Conservation (phyloP, 2,329 filamentous ascomycete species). For the Microsporum audouinii region DNA sequence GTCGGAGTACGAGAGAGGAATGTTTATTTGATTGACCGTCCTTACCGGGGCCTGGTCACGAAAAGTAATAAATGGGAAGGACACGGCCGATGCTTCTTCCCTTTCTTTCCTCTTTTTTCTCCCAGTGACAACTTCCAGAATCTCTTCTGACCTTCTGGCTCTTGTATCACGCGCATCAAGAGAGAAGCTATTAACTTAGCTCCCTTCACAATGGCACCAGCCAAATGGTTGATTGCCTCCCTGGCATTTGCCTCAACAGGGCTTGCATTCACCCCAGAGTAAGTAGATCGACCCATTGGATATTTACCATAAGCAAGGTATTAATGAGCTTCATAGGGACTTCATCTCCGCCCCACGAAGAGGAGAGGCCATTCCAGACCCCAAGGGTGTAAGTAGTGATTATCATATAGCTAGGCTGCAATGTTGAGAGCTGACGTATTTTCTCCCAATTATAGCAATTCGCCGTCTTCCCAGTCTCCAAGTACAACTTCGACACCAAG, state of each 20-base stretch:
- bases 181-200: slow-evolving; percentile 6
- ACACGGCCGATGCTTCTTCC: background rate
- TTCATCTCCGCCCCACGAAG: slow-evolving; percentile 30
- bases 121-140: slow-evolving; percentile 4
- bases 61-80: background rate
- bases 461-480: slow-evolving; percentile 48
- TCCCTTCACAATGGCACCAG: slow-evolving; percentile 12
- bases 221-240: slow-evolving; percentile 16
- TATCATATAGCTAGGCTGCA: background rate
- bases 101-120: background rate
- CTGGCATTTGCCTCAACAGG: slow-evolving; percentile 17
- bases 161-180: slow-evolving; percentile 1
- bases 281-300: slow-evolving; percentile 7
- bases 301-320: background rate
- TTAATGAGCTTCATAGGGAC: slow-evolving; percentile 17
- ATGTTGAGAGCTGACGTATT: background rate
- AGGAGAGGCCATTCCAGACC: slow-evolving; percentile 29
- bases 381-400: slow-evolving; percentile 27
- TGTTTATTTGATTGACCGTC: slow-evolving; percentile 1
- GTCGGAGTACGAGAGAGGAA: background rate
- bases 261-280: slow-evolving; percentile 20
- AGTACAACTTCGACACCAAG: slow-evolving; percentile 69
- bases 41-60: background rate
- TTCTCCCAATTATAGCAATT: slow-evolving; percentile 21
- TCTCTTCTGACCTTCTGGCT: slow-evolving; percentile 3